These are phyloP conservation scores for Blastocrithidia nonstop DNA, from an alignment of 208 protist genomes.

Conservation along the genomic window DNA sequence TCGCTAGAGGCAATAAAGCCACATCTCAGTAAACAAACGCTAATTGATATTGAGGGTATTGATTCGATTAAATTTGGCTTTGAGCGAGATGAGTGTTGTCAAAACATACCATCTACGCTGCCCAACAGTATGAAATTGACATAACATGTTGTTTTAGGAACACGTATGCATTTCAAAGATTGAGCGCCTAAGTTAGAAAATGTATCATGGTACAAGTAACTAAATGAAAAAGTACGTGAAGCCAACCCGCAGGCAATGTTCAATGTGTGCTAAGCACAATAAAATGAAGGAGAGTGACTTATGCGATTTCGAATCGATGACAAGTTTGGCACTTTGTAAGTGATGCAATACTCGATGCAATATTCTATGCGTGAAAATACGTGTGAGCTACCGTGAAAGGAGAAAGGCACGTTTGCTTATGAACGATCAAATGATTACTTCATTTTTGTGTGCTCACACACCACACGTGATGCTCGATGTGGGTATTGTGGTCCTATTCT, in stretches of 20 bases:
- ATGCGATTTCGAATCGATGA: slow-evolving; percentile 40
- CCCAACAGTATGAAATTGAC: slow-evolving; percentile 59
- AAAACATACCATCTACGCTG: slow-evolving; percentile 41
- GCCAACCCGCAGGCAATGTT: slow-evolving; percentile 20
- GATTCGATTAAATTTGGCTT: slow-evolving; percentile 65
- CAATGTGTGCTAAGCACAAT: slow-evolving; percentile 16
- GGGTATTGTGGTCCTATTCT: slow-evolving; percentile 82
- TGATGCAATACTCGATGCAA: slow-evolving; percentile 35
- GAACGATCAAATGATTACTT: slow-evolving; percentile 71
- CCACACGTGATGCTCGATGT: slow-evolving; percentile 60
- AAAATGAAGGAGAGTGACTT: slow-evolving; percentile 34
- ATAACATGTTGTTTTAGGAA: slow-evolving; percentile 66
- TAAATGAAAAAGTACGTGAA: slow-evolving; percentile 13
- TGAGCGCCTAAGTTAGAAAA: slow-evolving; percentile 57
- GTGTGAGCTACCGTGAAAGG: slow-evolving; percentile 46
- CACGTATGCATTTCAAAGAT: slow-evolving; percentile 29
- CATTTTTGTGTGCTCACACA: slow-evolving; percentile 78
- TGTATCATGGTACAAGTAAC: slow-evolving; percentile 31
- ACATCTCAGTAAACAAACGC: slow-evolving; percentile 27
- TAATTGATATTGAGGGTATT: slow-evolving; percentile 80
- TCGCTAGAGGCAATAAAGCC: slow-evolving; percentile 38
- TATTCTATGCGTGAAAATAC: slow-evolving; percentile 12
- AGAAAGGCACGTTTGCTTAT: slow-evolving; percentile 38
- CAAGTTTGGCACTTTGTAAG: slow-evolving; percentile 13
- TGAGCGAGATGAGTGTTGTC: slow-evolving; percentile 74